Base-by-base conservation (phyloP, 805 yeast species). In the Yamadazyma ubonensis region DNA sequence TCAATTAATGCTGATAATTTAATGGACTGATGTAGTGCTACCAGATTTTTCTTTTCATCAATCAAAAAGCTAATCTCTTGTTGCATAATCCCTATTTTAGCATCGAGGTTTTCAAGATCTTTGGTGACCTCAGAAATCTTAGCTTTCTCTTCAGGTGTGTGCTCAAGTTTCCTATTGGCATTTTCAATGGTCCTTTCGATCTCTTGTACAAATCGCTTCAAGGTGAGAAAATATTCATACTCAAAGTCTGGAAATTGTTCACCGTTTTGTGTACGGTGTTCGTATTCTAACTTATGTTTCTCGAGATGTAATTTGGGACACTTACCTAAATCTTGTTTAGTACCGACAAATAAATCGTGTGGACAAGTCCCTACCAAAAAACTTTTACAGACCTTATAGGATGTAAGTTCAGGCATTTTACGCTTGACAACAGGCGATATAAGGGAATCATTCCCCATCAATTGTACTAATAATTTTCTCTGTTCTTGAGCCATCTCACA, bases 311-410 rank as follows among this genome's bases (percentile, higher is more conserved):
- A 61, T 49, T 73, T 75, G 0, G 87, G 86, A 56, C 98, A 90
- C 43, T 73, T 72, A 1, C 96, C 96, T 46, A 86, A 61, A 54
- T 84, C 86, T 54, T 83, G 84, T 57, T 88, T 89, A 9, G 96
- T 86, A 5, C 87, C 86, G 9, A 73, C 72, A 54, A 90, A 86
- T 33, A 89, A 58, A 47, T 89, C 96, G 57, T 85, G 82, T 0
- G 96, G 91, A 51, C 98, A 90, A 6, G 77, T 75, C 0, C 93
- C 96, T 11, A 87, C 86, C n/a, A 90, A 59, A 56, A 81, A 90
- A 14, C 85, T 70, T 56, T 84, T 85, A 61, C 98, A 90, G 5
- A 88, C 80, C 31, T 78, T 67, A 10, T 38, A 71, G 58, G 46
- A 65, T 33, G 63, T 67, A 63, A 60, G 69, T 49, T 55, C 78